These are phyloP conservation scores for Sugiyamaella lignohabitans DNA, from an alignment of 805 yeast species.

Conservation along the genomic window DNA sequence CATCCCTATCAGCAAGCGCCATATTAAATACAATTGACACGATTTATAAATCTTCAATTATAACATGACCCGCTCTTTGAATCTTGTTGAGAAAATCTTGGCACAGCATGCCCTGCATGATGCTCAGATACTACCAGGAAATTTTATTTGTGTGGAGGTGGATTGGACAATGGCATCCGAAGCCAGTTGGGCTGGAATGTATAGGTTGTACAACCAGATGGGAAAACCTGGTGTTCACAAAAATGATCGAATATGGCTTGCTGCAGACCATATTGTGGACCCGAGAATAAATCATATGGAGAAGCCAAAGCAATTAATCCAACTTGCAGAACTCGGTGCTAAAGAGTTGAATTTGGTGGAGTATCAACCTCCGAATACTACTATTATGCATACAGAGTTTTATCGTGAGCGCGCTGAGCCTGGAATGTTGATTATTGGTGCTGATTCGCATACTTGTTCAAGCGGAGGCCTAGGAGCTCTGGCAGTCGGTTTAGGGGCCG, in stretches of 20 bases:
- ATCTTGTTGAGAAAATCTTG: slow-evolving; percentile 11
- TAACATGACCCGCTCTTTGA: slow-evolving; percentile 3
- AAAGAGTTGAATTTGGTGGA: slow-evolving; percentile 10
- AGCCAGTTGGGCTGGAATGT: slow-evolving; percentile 13
- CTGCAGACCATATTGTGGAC: slow-evolving; percentile 17
- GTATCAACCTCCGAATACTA: slow-evolving; percentile 13
- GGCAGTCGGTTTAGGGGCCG: slow-evolving; percentile 13
- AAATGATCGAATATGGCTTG: slow-evolving; percentile 16
- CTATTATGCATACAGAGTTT: slow-evolving; percentile 15
- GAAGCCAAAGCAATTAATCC: slow-evolving; percentile 9
- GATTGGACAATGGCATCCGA: slow-evolving; percentile 17
- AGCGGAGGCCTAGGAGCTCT: slow-evolving; percentile 12
- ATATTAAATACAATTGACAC: background rate
- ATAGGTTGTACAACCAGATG: slow-evolving; percentile 9
- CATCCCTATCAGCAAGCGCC: background rate
- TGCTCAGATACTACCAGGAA: slow-evolving; percentile 8
- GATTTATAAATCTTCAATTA: no score
- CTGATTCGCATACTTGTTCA: slow-evolving; percentile 15
- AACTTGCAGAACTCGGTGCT: slow-evolving; percentile 13
- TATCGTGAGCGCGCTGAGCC: slow-evolving; percentile 15
- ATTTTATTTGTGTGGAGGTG: slow-evolving; percentile 11
- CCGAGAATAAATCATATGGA: slow-evolving; percentile 14
- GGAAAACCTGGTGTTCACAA: slow-evolving; percentile 13
- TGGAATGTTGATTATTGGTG: slow-evolving; percentile 12
- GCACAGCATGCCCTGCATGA: slow-evolving; percentile 9